Evolutionary conservation across 1,139 yeast genomes (phyloP).

Genomic region (Saccharomyces hybrid): DNA sequence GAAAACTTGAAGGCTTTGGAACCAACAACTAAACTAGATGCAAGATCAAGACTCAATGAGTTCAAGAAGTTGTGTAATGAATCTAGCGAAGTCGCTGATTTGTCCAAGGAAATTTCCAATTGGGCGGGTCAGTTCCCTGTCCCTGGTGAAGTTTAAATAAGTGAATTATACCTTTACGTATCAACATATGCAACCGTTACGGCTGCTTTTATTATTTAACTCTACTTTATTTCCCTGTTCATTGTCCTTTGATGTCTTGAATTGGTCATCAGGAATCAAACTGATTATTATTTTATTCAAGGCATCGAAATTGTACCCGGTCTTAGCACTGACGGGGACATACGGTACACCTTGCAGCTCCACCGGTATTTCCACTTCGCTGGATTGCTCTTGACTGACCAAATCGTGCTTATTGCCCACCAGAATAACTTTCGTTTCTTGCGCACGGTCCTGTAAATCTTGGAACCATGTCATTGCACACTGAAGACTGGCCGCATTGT

Average conservation of each 20-base stretch:
- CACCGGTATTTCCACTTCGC: conserved; percentile 3
- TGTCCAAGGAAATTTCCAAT: conserved; percentile 52
- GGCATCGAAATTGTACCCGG: conserved; percentile 72
- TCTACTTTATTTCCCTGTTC: conserved; percentile 2
- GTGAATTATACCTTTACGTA: background rate
- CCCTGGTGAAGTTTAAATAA: conserved; percentile 53
- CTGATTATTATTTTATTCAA: conserved; percentile 74
- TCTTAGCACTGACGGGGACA: conserved; percentile 88
- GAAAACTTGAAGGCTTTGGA: conserved; percentile 49
- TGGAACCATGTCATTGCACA: conserved; percentile 93
- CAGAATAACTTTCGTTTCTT: conserved; percentile 62
- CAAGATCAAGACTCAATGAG: conserved; percentile 55
- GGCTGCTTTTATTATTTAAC: background rate
- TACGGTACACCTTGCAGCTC: conserved; percentile 33
- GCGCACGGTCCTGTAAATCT: conserved; percentile 81
- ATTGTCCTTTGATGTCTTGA: conserved; percentile 5
- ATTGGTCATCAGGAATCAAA: conserved; percentile 47
- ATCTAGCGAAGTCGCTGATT: conserved; percentile 47
- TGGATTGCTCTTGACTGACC: conserved; percentile 20
- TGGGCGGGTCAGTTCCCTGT: conserved; percentile 71
- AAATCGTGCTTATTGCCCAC: conserved; percentile 80
- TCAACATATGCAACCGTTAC: conserved; percentile 3
- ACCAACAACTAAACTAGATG: conserved; percentile 39
- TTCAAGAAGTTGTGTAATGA: conserved; percentile 61
- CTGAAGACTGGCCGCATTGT: conserved; percentile 56